Evolutionary conservation across 2,329 filamentous ascomycete species (phyloP), one percentile per base, ranked within the genome.

Genomic region (Pseudocercospora fuligena): DNA sequence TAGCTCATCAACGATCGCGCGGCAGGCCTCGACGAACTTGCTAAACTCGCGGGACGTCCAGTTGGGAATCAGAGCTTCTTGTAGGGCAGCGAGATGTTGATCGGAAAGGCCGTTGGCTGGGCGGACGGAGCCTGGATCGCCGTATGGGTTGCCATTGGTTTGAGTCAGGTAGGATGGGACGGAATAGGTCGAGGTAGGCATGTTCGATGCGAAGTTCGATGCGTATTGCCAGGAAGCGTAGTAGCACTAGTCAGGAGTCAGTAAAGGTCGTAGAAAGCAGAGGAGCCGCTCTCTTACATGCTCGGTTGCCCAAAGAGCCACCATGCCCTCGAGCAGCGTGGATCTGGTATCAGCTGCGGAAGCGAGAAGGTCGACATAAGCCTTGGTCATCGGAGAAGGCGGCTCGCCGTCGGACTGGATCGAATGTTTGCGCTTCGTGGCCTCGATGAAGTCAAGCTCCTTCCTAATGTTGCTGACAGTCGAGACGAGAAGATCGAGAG

Each of bases 241-340:
- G 67, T 83, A 84, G 73, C 78, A 81, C 80, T 83, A 63, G 5
- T 3, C 29, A n/a, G 16, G 8, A 19, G 64, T 72, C 58, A 72
- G 71, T 57, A 23, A 33, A 8, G 51, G 23, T 2, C 8, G 19
- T 9, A 47, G 11, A 25, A 40, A 56, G 31, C 21, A 19, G 16
- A 9, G 14, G 29, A n/a, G 40, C 19, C 19, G 16, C 23, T 75
- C 23, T 75, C 80, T 54, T 78, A 83, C 82, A 69, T 84, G 87
- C 79, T 94, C 91, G 1, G 89, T 92, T n/a, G 88, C 88, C 88
- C 90, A 94, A 25, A 93, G 85, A n/a, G 92, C 84, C 2, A 92
- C 85, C 68, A 92, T 82, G 5, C 89, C 90, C 75, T 93, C 90
- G 2, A 93, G 79, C 73, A 92, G 75, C 1, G 79, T 83, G 2